Evolutionary conservation across 1,139 yeast species (phyloP).

Genomic region (Zygoascus sp.): DNA sequence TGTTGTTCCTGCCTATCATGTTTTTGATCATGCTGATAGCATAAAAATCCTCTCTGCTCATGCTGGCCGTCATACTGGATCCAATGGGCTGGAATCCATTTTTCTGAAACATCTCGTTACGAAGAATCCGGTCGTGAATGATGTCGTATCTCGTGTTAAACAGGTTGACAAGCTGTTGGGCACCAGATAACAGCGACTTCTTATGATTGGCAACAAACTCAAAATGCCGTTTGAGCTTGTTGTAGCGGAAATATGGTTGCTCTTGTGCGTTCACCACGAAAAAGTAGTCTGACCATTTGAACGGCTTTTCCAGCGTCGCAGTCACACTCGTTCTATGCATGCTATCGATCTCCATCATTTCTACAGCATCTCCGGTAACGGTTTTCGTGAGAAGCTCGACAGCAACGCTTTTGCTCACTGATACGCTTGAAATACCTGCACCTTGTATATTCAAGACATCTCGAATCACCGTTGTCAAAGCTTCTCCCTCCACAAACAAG

Average conservation of each 20-base stretch:
- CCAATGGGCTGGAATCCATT: conserved; percentile 33
- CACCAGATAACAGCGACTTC: conserved; percentile 33
- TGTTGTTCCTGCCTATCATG: conserved; percentile 77
- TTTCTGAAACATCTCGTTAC: conserved; percentile 68
- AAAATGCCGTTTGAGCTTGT: conserved; percentile 62
- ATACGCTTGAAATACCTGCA: not conserved
- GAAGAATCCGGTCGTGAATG: conserved; percentile 61
- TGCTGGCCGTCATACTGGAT: conserved; percentile 17
- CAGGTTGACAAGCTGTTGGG: conserved; percentile 32
- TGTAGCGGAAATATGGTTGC: conserved; percentile 66
- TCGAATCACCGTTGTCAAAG: conserved; percentile 57
- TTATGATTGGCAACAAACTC: conserved; percentile 31
- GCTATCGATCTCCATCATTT: conserved; percentile 3
- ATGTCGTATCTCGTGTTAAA: conserved; percentile 53
- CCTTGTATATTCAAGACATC: conserved; percentile 39
- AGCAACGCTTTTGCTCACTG: not conserved
- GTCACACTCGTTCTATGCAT: not conserved
- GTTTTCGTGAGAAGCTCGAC: conserved; percentile 1
- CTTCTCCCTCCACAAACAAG: conserved; percentile 71
- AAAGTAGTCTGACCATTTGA: conserved; percentile 67
- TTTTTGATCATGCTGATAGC: conserved; percentile 76
- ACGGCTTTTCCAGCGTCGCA: conserved; percentile 5
- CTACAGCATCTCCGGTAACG: conserved; percentile 1
- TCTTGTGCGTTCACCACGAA: conserved; percentile 58
- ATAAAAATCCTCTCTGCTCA: conserved; percentile 33